phyloP scores from a whole-genome alignment of 1,284 basidiomycete genomes.

The Trichosporon inkin region DNA sequence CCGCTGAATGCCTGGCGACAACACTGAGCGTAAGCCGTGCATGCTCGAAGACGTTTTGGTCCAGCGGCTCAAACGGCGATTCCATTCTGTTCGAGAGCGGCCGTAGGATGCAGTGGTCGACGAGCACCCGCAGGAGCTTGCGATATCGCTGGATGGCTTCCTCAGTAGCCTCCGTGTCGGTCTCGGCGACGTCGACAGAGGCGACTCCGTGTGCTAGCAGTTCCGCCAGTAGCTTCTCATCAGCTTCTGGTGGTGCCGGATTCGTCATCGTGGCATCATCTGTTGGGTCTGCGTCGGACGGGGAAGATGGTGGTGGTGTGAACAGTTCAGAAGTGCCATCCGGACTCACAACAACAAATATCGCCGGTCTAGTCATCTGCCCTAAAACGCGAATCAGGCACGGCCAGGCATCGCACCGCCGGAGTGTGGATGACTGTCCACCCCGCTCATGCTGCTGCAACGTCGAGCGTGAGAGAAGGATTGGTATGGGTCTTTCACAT shows the following conservation, averaged over 20 bases:
- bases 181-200: conserved; percentile 23
- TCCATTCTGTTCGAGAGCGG: conserved; percentile 15
- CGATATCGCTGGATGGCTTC: conserved; percentile 24
- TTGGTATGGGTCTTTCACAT: too few species aligned
- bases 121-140: conserved; percentile 38
- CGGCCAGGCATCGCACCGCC: neutral
- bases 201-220: conserved; percentile 39
- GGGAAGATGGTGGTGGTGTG: neutral
- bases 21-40: conserved; percentile 35
- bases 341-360: conserved; percentile 3
- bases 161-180: conserved; percentile 7
- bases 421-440: neutral
- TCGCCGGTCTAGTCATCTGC: neutral
- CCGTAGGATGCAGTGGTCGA: conserved; percentile 37
- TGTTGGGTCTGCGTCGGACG: neutral
- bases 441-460: neutral
- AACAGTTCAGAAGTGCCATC: neutral
- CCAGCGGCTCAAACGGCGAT: neutral
- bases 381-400: conserved; percentile 4
- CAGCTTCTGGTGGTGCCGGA: conserved; percentile 1
- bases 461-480: neutral
- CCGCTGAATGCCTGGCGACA: conserved; percentile 25
- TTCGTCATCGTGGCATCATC: conserved; percentile 3
- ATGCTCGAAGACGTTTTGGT: conserved; percentile 22
- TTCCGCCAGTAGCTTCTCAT: conserved; percentile 34